Evolutionary conservation across 257 asterid species (phyloP).

Genomic region (Plantago major): DNA sequence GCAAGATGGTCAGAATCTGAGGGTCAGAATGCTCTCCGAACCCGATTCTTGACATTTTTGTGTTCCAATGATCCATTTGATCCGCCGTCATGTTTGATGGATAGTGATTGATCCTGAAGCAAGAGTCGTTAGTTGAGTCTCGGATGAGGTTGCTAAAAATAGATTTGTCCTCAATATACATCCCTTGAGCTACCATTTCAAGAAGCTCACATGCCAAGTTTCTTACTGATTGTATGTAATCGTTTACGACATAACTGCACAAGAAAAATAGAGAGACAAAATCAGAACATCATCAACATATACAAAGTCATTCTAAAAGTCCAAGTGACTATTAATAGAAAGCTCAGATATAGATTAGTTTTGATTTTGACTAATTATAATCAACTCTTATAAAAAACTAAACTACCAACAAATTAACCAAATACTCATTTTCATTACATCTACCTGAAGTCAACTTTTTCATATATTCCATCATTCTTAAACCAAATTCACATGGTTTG

Average conservation of each 20-base stretch:
- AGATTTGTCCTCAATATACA: slow-evolving; percentile 33
- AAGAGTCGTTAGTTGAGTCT: slow-evolving; percentile 59
- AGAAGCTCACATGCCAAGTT: slow-evolving; percentile 56
- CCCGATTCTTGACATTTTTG: slow-evolving; percentile 33
- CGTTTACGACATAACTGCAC: slow-evolving; percentile 54
- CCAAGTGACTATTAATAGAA: too few relatives aligned
- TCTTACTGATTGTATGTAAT: slow-evolving; percentile 51
- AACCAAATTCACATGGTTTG: too few relatives aligned
- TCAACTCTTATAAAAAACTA: too few relatives aligned
- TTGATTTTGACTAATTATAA: too few relatives aligned
- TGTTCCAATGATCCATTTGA: not conserved
- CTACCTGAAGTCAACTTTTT: too few relatives aligned
- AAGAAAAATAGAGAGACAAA: not conserved
- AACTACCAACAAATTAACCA: too few relatives aligned
- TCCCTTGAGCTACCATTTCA: slow-evolving; percentile 55
- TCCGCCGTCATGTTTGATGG: slow-evolving; percentile 25
- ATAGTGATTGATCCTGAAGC: slow-evolving; percentile 73
- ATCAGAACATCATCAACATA: not conserved
- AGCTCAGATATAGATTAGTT: too few relatives aligned
- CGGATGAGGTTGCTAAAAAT: slow-evolving; percentile 47
- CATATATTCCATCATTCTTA: too few relatives aligned
- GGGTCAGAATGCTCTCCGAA: slow-evolving; percentile 90
- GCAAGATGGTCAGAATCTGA: slow-evolving; percentile 59
- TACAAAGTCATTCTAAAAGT: too few relatives aligned
- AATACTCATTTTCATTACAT: too few relatives aligned